Percentiles rank a stretch among this genome's conserved stretches.
These are phyloP conservation scores for Yarrowia deformans DNA, from an alignment of 805 yeast genomes.

Conservation along the genomic window DNA sequence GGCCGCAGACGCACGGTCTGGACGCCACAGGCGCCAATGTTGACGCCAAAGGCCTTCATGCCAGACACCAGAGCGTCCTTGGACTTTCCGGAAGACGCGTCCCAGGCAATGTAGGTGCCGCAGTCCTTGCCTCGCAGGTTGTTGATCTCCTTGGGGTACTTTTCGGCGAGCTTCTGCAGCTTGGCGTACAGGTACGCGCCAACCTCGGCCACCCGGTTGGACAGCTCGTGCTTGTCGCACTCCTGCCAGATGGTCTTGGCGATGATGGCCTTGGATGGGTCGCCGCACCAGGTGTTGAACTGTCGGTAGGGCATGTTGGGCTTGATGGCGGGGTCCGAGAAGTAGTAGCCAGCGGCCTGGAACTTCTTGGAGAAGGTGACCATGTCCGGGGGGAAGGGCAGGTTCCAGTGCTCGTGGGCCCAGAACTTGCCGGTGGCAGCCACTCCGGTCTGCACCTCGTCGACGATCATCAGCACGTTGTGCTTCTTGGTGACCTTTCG, in stretches of 20 bases:
- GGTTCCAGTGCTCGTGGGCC: constrained; percentile 87
- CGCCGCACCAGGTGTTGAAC: constrained; percentile 95
- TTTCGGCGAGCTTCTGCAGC: constrained; percentile 61
- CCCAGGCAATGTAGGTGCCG: constrained; percentile 88
- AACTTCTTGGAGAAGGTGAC: constrained; percentile 88
- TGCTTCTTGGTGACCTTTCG: constrained; percentile 76
- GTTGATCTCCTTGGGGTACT: constrained; percentile 60
- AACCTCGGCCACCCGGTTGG: constrained; percentile 62
- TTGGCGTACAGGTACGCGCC: constrained; percentile 71
- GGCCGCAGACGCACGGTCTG: constrained; percentile 83
- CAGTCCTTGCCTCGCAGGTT: constrained; percentile 76
- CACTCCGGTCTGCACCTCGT: constrained; percentile 90
- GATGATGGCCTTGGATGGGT: constrained; percentile 79
- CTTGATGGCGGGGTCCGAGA: constrained; percentile 72
- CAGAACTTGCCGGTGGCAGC: constrained; percentile 87
- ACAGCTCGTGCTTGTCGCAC: constrained; percentile 65
- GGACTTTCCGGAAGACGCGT: constrained; percentile 59
- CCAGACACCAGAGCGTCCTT: constrained; percentile 69
- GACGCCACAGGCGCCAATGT: constrained; percentile 86
- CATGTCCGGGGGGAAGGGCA: constrained; percentile 78
- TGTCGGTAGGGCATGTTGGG: constrained; percentile 85
- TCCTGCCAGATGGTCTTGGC: constrained; percentile 77
- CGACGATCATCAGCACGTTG: constrained; percentile 76
- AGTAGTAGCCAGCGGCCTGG: constrained; percentile 87
- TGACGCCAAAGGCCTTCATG: constrained; percentile 71